phyloP scores from a whole-genome alignment of 73 alveolate species.

The Paramecium caudatum region DNA sequence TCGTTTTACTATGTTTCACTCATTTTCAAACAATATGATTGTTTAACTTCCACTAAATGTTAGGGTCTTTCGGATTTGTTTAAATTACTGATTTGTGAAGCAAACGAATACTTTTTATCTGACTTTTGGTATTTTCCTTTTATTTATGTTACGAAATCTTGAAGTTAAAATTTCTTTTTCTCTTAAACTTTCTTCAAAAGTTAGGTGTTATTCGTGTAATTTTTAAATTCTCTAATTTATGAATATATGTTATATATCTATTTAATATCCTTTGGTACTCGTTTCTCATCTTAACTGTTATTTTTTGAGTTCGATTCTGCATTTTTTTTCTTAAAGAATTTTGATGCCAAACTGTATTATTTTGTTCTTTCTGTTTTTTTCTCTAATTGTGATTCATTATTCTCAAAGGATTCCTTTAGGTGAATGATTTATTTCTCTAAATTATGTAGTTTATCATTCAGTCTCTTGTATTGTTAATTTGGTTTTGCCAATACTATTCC shows the following conservation, averaged over 20 bases:
- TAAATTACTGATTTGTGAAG: background rate
- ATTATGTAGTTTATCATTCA: background rate
- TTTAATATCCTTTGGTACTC: background rate
- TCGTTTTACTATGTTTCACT: background rate
- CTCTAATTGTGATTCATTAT: background rate
- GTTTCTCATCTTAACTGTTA: background rate
- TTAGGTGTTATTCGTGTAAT: background rate
- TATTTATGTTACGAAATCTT: conserved; percentile 5
- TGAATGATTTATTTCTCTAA: conserved; percentile 28
- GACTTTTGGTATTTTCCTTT: background rate
- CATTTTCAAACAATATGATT: background rate
- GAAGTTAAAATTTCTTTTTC: background rate
- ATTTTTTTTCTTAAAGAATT: background rate
- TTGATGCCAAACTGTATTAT: background rate
- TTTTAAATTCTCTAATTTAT: conserved; percentile 1
- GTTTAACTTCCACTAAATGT: background rate
- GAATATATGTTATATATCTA: background rate
- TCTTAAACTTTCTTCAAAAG: background rate
- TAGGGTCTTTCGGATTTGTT: conserved; percentile 13
- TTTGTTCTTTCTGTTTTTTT: conserved; percentile 15
- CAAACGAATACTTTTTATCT: too few species aligned
- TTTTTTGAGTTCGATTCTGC: background rate
- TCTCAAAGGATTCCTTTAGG: background rate
- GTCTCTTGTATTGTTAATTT: too few species aligned
- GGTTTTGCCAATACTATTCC: too few species aligned